Conservation (phyloP, 805 yeast genomes). For the Tetrapisispora nanseiensis region DNA sequence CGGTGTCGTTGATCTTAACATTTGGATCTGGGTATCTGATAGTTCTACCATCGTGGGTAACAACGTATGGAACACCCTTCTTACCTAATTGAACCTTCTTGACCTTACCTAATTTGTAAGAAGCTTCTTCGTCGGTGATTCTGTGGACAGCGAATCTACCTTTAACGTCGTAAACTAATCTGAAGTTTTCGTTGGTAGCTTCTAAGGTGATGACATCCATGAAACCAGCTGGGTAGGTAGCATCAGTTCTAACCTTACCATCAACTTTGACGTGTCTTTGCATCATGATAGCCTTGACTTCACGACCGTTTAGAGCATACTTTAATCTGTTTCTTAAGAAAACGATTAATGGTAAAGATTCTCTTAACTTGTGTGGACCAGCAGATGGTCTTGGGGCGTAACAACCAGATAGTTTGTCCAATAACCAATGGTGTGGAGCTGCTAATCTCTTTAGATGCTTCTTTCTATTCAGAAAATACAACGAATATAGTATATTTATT, state of each 20-base stretch:
- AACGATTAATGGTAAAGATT: constrained; percentile 92
- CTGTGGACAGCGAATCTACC: constrained; percentile 99
- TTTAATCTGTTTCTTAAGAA: constrained; percentile 97
- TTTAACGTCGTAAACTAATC: constrained; percentile 95
- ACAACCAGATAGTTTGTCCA: constrained; percentile 98
- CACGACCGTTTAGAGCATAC: constrained; percentile 98
- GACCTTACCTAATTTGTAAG: constrained; percentile 96
- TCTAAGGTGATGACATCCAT: constrained; percentile 97
- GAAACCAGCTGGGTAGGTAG: constrained; percentile 99
- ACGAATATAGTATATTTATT: neutral
- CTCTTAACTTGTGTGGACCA: constrained; percentile 99
- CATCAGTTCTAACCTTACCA: constrained; percentile 98
- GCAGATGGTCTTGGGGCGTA: constrained; percentile 99
- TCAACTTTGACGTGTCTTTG: constrained; percentile 98
- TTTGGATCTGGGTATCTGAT: constrained; percentile 98
- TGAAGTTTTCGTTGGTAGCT: constrained; percentile 98
- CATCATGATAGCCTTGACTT: constrained; percentile 96
- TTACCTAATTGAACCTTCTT: constrained; percentile 97
- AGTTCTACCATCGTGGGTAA: constrained; percentile 99
- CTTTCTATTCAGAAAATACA: constrained; percentile 49
- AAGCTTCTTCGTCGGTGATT: constrained; percentile 96
- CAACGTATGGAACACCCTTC: constrained; percentile 96
- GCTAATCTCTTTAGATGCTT: constrained; percentile 99
- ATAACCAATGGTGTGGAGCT: constrained; percentile 99
- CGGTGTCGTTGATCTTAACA: constrained; percentile 95